These are phyloP conservation scores for Haplographium delicatum DNA, from an alignment of 495 filamentous ascomycete species.

Conservation along the genomic window DNA sequence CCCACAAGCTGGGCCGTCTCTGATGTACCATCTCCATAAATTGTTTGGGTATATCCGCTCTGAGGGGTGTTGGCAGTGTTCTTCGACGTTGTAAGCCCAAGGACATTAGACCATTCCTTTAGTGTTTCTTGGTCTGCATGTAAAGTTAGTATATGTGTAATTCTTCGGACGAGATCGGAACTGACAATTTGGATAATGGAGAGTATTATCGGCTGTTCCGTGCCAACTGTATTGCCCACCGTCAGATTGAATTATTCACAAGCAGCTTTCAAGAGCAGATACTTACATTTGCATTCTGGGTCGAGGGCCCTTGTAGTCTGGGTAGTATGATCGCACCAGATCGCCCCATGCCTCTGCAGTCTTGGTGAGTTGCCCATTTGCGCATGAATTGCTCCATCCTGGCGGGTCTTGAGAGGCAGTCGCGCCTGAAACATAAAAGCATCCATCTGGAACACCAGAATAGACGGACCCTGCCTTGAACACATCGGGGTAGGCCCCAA, in stretches of 20 bases:
- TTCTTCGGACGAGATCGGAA: too few relatives aligned
- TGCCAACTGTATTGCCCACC: constrained; percentile 40
- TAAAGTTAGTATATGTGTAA: too few relatives aligned
- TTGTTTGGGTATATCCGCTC: constrained; percentile 47
- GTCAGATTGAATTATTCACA: too few relatives aligned
- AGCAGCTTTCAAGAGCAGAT: too few relatives aligned
- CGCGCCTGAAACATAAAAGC: constrained; percentile 39
- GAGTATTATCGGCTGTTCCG: constrained; percentile 41
- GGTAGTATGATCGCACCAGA: constrained; percentile 41
- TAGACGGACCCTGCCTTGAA: constrained; percentile 45
- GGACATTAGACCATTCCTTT: constrained; percentile 38
- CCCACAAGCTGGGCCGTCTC: constrained; percentile 42
- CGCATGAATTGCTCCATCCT: constrained; percentile 41
- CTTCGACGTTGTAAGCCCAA: constrained; percentile 22
- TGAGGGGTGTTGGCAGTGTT: constrained; percentile 26
- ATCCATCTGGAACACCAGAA: constrained; percentile 55
- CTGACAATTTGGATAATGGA: constrained; percentile 44
- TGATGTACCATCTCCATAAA: constrained; percentile 51
- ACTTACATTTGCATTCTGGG: constrained; percentile 45
- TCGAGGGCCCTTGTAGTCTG: constrained; percentile 46
- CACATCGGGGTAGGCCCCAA: constrained; percentile 35
- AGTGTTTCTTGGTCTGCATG: constrained; percentile 45
- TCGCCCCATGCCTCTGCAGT: constrained; percentile 44
- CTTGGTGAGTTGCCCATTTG: constrained; percentile 37
- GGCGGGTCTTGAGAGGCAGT: constrained; percentile 38